phyloP scores from a whole-genome alignment of 192 early-diverging fungal species.

The Coemansia furcata region DNA sequence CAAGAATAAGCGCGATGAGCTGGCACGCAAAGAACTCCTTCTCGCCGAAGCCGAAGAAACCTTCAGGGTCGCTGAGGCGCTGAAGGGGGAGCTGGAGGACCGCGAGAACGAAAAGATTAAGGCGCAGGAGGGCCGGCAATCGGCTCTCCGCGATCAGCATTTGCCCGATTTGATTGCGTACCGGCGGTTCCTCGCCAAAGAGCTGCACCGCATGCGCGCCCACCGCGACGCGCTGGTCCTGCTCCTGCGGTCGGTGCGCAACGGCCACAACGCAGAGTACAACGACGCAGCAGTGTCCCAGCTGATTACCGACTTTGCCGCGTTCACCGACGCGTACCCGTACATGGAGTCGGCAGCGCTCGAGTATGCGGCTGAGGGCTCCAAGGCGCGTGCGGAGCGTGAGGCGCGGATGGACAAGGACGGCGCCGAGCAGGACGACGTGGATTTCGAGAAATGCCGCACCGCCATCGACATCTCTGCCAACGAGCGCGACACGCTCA shows the following conservation, averaged over 20 bases:
- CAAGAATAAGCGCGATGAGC: constrained; percentile 12
- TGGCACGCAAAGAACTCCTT: constrained; percentile 5
- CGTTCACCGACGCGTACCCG: constrained; percentile 54
- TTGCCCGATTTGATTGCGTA: constrained; percentile 17
- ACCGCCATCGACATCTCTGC: constrained; percentile 25
- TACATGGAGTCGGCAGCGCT: constrained; percentile 30
- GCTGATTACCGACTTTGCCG: constrained; percentile 61
- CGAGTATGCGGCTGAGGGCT: constrained; percentile 39
- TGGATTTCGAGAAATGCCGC: constrained; percentile 18
- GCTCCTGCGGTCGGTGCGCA: constrained; percentile 53
- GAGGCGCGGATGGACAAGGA: constrained; percentile 27
- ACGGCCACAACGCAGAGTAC: constrained; percentile 69
- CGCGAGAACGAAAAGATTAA: not conserved
- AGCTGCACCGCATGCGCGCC: constrained; percentile 22
- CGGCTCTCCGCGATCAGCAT: constrained; percentile 33
- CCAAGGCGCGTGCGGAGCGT: constrained; percentile 21
- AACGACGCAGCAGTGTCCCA: constrained; percentile 67
- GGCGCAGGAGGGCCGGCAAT: not conserved
- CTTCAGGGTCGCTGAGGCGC: constrained; percentile 30
- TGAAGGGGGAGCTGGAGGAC: constrained; percentile 29
- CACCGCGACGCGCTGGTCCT: constrained; percentile 32
- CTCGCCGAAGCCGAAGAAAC: constrained; percentile 13
- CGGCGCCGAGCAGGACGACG: constrained; percentile 31
- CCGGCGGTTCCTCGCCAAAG: constrained; percentile 18
- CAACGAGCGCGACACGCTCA: constrained; percentile 19